Evolutionary conservation across 179 eudicot genomes (phyloP).

Genomic region (Silene coronaria): DNA sequence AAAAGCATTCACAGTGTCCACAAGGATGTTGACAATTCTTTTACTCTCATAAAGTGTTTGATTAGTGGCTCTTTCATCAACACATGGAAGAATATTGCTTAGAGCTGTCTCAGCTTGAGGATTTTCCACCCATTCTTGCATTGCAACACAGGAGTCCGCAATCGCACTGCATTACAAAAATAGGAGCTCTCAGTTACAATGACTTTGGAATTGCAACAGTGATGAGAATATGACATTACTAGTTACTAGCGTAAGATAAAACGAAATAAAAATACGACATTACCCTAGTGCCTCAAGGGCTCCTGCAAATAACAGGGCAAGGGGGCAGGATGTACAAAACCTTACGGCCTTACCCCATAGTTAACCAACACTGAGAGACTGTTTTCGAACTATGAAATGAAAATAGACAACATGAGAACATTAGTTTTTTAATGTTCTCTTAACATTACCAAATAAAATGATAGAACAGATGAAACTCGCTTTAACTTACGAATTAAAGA

Average conservation of each 20-base stretch:
- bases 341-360: too few species aligned
- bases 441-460: neutral
- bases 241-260: too few species aligned
- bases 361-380: too few species aligned
- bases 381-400: too few species aligned
- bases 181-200: neutral
- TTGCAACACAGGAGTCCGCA: conserved; percentile 82
- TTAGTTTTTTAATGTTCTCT: neutral
- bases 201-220: neutral
- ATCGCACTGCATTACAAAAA: conserved; percentile 47
- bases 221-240: neutral
- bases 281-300: too few species aligned
- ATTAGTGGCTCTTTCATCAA: conserved; percentile 71
- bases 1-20: conserved; percentile 53
- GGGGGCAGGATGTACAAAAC: too few species aligned
- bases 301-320: too few species aligned
- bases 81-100: conserved; percentile 94
- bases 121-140: conserved; percentile 95
- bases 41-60: conserved; percentile 65
- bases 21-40: conserved; percentile 49
- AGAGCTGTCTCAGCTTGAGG: conserved; percentile 90
- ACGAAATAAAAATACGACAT: neutral
- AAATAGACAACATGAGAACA: neutral
- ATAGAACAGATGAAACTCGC: neutral
- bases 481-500: conserved; percentile 60